Conservation (phyloP, 306 rosid species). For the Glycine tomentella region DNA sequence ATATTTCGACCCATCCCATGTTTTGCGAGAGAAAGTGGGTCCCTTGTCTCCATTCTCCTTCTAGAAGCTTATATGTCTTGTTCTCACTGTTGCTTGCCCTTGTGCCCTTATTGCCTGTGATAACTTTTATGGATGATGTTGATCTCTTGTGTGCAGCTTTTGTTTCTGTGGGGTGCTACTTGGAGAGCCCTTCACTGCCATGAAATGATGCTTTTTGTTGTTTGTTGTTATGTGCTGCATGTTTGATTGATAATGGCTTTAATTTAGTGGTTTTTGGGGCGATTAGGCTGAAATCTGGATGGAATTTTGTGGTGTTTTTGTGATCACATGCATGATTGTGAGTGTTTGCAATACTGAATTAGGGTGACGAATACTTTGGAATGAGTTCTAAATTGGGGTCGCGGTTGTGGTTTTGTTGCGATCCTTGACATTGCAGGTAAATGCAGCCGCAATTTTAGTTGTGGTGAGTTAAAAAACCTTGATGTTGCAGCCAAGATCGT, state of each 20-base stretch:
- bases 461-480: not conserved
- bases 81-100: constrained; percentile 38
- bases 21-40: constrained; percentile 79
- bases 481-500: not conserved
- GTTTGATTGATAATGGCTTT: constrained; percentile 37
- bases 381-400: not conserved
- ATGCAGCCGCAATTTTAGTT: not conserved
- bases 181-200: constrained; percentile 32
- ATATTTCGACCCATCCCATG: constrained; percentile 75
- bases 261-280: constrained; percentile 35
- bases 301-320: constrained; percentile 29
- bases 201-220: constrained; percentile 13
- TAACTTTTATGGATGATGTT: constrained; percentile 44
- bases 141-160: constrained; percentile 46
- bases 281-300: constrained; percentile 48
- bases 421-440: not conserved
- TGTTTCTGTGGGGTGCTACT: constrained; percentile 37
- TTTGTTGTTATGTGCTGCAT: constrained; percentile 34
- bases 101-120: constrained; percentile 21
- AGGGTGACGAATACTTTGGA: constrained; percentile 13
- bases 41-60: constrained; percentile 40
- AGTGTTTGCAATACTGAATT: constrained; percentile 33
- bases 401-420: not conserved
- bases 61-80: not conserved
- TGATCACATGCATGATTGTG: constrained; percentile 41